Base-by-base conservation (phyloP, 108 stramenopile species). In the Cylindrotheca fusiformis region DNA sequence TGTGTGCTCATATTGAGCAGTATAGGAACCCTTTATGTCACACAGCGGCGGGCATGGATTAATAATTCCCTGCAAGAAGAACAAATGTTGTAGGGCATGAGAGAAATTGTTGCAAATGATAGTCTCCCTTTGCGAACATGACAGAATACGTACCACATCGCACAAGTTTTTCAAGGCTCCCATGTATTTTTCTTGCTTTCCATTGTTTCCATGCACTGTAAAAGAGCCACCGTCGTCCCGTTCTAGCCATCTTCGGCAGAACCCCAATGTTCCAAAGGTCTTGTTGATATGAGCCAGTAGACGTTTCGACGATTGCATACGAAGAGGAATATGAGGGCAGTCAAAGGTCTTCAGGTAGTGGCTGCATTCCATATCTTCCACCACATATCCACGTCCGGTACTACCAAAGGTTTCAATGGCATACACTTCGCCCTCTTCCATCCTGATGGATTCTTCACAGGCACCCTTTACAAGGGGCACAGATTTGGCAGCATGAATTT, bases 1-100 rank as follows among this genome's bases (percentile, higher is more conserved):
- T 4, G 99, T 99, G 75, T 99, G 99, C 71, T 99, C 99, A 72
- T 98, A 99, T 83, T 99, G 98, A 21, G 98, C 98, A 12, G 95
- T 95, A 67, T 97, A 99, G 32, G 79, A 79, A 0, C 97, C 97
- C 72, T 89, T 90, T 6, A 95, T 81, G 75, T 99, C 98, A 65
- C 89, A 91, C 5, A 97, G 79, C 2, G 98, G 98, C 18, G 98
- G 98, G 67, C 95, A 97, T 2, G 97, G 74, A 60, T 91, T 77
- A 22, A 99, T 82, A 55, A 99, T 82, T 36, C 97, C 97, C 53
- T 64, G 24, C 36, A 2, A 61, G 19, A 52, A 18, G 10, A n/a
- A 22, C 14, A n/a, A n/a, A n/a, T n/a, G n/a, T n/a, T n/a, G n/a
- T n/a, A n/a, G n/a, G n/a, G n/a, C n/a, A n/a, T n/a, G n/a, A n/a